A percentile compares a stretch with the other conserved stretches of the same genome.
These are phyloP conservation scores for Furcasterigmium furcatum DNA, from an alignment of 2,329 filamentous ascomycete genomes.

Conservation along the genomic window DNA sequence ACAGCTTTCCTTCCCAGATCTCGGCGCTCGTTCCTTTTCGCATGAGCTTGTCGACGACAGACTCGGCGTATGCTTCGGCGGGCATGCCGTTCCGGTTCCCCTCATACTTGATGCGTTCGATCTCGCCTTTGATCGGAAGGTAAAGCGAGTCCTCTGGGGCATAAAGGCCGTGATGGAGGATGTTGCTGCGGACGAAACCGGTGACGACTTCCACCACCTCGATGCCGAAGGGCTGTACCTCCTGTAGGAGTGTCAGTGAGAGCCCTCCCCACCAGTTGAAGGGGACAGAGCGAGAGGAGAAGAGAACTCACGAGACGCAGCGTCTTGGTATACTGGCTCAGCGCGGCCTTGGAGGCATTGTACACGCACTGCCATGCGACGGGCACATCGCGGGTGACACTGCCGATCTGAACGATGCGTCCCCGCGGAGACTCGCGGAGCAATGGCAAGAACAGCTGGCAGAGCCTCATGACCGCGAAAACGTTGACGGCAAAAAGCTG, in stretches of 20 bases:
- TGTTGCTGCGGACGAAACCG: slow-evolving; percentile 8
- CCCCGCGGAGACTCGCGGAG: slow-evolving; percentile 6
- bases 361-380: slow-evolving; percentile 10
- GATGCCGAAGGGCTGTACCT: slow-evolving; percentile 7
- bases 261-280: too few relatives aligned
- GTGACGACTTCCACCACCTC: slow-evolving; percentile 10
- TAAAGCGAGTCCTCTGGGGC: slow-evolving; percentile 6
- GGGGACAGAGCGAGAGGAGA: neutral
- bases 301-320: slow-evolving; percentile 7
- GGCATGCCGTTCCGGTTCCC: slow-evolving; percentile 7
- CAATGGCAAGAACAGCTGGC: slow-evolving; percentile 9
- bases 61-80: slow-evolving; percentile 3
- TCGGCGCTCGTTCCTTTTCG: neutral
- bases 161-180: slow-evolving; percentile 7
- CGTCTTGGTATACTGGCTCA: slow-evolving; percentile 6
- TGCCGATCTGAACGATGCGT: slow-evolving; percentile 11
- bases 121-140: slow-evolving; percentile 3
- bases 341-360: slow-evolving; percentile 13
- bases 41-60: slow-evolving; percentile 6
- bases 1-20: slow-evolving; percentile 8
- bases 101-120: slow-evolving; percentile 4
- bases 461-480: slow-evolving; percentile 12
- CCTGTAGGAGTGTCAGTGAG: slow-evolving; percentile 2
- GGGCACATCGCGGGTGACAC: slow-evolving; percentile 6
- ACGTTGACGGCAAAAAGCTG: slow-evolving; percentile 11